Base-by-base conservation (phyloP, 495 filamentous ascomycete genomes). In the Talaromyces proteolyticus region DNA sequence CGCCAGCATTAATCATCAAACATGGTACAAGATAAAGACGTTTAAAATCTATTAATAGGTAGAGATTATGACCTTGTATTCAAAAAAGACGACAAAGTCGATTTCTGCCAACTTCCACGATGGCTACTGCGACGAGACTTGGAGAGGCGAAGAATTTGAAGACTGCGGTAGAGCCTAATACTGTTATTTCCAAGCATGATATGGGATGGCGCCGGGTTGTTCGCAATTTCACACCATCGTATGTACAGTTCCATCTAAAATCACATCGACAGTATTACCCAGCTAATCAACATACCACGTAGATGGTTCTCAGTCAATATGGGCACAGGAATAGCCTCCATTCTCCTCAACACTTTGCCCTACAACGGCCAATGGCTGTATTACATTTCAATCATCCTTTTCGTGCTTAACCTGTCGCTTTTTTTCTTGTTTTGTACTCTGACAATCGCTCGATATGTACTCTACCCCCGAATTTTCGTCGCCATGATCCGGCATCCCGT, bases 241-340 rank as follows among this genome's bases (percentile, higher is more conserved):
- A 59, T 50, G 59, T 51, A 11, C 18, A 17, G 1, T n/a, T 24
- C 22, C 26, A 21, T 11, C 1, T 20, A 4, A 3, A n/a, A n/a
- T n/a, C n/a, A n/a, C n/a, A n/a, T n/a, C n/a, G n/a, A n/a, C n/a
- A n/a, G n/a, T n/a, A n/a, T n/a, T n/a, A n/a, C n/a, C n/a, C n/a
- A n/a, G n/a, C n/a, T n/a, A n/a, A n/a, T n/a, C n/a, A n/a, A n/a
- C n/a, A n/a, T n/a, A n/a, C n/a, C n/a, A n/a, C 7, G 29, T 29
- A 73, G 66, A 53, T 73, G 70, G 70, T 70, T 74, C 52, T 71
- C 81, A 74, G 69, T 81, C 29, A 85, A 61, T 14, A 86, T 87
- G 81, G 79, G 82, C 24, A 87, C 82, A 0, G 83, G 82, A 4
- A 81, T 86, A 21, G 77, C 80, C 3, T 80, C 81, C 4, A 75